phyloP scores from a whole-genome alignment of 257 asterid genomes.

The Gynochthodes officinalis region DNA sequence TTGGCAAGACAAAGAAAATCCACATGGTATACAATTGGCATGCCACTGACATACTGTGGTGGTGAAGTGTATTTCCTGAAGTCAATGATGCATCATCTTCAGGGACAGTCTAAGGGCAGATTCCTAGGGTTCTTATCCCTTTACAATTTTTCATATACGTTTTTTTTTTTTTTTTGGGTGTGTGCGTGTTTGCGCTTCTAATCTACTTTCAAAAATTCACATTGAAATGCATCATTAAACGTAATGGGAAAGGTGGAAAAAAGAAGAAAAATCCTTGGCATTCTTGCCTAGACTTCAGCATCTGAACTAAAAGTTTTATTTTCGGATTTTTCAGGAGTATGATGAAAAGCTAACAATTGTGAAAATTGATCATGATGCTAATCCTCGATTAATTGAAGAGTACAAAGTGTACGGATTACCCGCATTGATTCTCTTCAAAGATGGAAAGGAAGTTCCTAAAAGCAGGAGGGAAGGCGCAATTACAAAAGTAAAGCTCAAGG shows the following conservation, averaged over 20 bases:
- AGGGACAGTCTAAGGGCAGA: background rate
- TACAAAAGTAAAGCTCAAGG: conserved; percentile 66
- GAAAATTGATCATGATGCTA: conserved; percentile 76
- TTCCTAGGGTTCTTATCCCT: background rate
- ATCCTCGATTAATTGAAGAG: conserved; percentile 70
- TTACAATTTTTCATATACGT: background rate
- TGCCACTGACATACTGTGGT: background rate
- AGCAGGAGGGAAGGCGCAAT: conserved; percentile 92
- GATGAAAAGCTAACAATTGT: conserved; percentile 66
- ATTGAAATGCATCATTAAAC: background rate
- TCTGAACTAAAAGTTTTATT: background rate
- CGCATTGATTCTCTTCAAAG: conserved; percentile 60
- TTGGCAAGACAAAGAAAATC: background rate
- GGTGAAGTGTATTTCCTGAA: background rate
- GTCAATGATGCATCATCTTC: background rate
- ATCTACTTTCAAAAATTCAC: background rate
- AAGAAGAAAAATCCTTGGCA: background rate
- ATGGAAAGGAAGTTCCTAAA: conserved; percentile 66
- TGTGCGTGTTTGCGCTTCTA: background rate
- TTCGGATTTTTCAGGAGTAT: conserved; percentile 47
- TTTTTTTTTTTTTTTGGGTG: too few relatives aligned
- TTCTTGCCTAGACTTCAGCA: background rate
- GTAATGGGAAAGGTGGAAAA: background rate
- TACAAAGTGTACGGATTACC: conserved; percentile 90
- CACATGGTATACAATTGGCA: background rate